These are phyloP conservation scores for Chlorella sp. DNA, from an alignment of 139 green algal genomes.

Conservation along the genomic window DNA sequence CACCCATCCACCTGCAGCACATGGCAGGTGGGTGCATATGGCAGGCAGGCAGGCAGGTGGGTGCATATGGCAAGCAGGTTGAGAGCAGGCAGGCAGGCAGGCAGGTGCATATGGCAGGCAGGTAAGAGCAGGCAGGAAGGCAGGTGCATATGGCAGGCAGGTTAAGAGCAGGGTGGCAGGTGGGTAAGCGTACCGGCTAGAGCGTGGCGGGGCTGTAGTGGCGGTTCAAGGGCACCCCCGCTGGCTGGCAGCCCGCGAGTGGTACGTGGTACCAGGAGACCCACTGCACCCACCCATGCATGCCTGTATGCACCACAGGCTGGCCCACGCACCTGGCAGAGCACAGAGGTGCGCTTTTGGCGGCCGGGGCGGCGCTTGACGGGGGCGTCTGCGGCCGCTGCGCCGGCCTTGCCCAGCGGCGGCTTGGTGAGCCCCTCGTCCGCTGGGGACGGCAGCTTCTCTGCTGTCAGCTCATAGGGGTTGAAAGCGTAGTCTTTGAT, in stretches of 20 bases:
- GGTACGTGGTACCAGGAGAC: too few species aligned
- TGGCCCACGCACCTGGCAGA: slow-evolving; percentile 26
- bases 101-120: too few species aligned
- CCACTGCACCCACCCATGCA: not conserved
- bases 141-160: too few species aligned
- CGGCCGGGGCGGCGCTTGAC: slow-evolving; percentile 28
- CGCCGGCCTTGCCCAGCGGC: not conserved
- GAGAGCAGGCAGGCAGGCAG: not conserved
- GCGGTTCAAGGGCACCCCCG: not conserved
- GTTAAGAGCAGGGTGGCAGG: too few species aligned
- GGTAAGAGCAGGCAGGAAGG: too few species aligned
- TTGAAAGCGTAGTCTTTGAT: slow-evolving; percentile 13
- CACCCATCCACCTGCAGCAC: slow-evolving; percentile 71
- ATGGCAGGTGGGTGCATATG: not conserved
- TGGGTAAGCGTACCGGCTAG: not conserved
- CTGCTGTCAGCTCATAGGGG: slow-evolving; percentile 3
- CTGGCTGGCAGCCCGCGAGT: not conserved
- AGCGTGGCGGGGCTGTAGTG: too few species aligned
- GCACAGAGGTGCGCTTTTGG: slow-evolving; percentile 25
- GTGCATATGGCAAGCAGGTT: not conserved
- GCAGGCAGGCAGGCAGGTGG: too few species aligned
- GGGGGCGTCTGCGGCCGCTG: not conserved
- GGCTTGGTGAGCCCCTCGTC: not conserved
- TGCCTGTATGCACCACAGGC: too few species aligned
- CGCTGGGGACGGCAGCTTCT: not conserved